Percentiles rank a stretch among this genome's conserved stretches.
Evolutionary conservation across 2,329 filamentous ascomycete species (phyloP).

Genomic region (Neurospora crassa): DNA sequence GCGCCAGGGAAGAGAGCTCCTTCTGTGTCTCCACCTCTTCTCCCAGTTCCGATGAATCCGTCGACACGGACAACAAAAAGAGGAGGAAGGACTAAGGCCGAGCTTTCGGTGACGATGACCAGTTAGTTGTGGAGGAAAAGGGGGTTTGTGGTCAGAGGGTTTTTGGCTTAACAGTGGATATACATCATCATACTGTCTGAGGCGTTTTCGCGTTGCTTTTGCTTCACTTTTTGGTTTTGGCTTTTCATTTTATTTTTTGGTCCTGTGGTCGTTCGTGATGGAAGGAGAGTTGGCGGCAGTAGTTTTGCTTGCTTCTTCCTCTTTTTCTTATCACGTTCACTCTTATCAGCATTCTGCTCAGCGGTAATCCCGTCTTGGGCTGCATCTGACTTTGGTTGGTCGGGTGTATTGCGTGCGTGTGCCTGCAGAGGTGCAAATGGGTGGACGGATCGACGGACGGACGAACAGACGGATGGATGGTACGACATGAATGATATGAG

Average conservation of each 20-base stretch:
- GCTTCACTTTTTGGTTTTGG: background rate
- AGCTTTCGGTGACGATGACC: background rate
- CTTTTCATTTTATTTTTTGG: background rate
- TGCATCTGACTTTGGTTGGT: background rate
- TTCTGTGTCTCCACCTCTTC: background rate
- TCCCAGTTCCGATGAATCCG: background rate
- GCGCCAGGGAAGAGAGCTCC: conserved; percentile 5
- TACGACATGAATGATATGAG: background rate
- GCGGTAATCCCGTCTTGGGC: background rate
- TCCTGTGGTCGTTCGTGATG: background rate
- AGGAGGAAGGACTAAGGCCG: background rate
- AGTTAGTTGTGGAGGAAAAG: background rate
- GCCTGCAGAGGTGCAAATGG: background rate
- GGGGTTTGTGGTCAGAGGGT: background rate
- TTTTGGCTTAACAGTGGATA: background rate
- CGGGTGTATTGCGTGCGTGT: background rate
- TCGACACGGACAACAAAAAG: background rate
- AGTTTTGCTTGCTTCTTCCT: background rate
- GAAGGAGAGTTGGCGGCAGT: background rate
- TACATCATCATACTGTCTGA: background rate
- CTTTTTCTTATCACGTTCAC: background rate
- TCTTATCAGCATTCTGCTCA: background rate
- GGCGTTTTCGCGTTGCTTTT: background rate
- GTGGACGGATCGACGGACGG: background rate
- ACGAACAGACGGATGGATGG: background rate